These are phyloP conservation scores for Amaranthus hypochondriacus DNA, from an alignment of 148 eudicot genomes.

Conservation along the genomic window DNA sequence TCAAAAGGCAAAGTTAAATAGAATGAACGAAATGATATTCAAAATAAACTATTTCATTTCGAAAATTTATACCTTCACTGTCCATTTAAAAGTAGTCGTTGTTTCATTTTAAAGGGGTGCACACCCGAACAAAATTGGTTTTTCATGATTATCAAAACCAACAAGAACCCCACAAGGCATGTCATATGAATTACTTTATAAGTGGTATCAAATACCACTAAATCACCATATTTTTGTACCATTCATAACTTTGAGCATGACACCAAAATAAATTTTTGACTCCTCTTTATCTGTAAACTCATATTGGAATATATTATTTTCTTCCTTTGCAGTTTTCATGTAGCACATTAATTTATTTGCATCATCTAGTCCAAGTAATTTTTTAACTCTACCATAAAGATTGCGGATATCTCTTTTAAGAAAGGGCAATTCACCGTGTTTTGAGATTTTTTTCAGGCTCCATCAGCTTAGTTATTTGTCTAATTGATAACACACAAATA, in stretches of 20 bases:
- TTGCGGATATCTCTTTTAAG: constrained; percentile 21
- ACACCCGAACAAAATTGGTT: constrained; percentile 6
- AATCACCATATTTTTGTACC: constrained; percentile 2
- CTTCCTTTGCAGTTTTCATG: constrained; percentile 12
- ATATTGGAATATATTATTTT: constrained; percentile 17
- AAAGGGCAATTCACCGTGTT: constrained; percentile 14
- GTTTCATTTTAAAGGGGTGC: constrained; percentile 12
- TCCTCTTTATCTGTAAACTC: constrained; percentile 11
- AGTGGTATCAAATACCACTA: no score
- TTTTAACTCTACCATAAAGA: constrained; percentile 9
- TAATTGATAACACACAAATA: no score
- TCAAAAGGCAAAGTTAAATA: no score
- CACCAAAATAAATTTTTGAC: constrained; percentile 19
- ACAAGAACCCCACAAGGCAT: constrained; percentile 12
- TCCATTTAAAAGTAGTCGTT: background rate
- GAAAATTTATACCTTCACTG: background rate
- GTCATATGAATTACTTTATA: no score
- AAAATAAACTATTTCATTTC: no score
- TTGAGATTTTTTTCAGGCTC: constrained; percentile 16
- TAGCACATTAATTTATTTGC: constrained; percentile 10
- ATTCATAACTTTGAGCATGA: constrained; percentile 8
- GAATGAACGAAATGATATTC: no score
- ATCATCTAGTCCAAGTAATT: constrained; percentile 10
- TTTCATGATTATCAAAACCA: constrained; percentile 11
- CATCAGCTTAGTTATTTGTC: background rate